Evolutionary conservation across 2,329 filamentous ascomycete genomes (phyloP).

Genomic region (Thelonectria blattea): DNA sequence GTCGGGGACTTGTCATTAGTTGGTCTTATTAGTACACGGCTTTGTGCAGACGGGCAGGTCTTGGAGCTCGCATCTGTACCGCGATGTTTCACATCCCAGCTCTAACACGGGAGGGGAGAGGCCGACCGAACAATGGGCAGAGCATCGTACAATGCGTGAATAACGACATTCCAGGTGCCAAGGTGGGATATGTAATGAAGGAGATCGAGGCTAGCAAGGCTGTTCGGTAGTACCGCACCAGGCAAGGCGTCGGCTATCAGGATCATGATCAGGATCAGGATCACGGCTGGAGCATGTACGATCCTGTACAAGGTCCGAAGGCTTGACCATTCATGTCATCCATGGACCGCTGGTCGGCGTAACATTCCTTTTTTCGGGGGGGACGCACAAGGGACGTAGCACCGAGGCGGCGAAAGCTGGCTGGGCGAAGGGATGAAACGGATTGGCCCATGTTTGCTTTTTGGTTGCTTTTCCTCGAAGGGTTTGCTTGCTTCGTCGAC

Average conservation of each 20-base stretch:
- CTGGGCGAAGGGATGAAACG: background rate
- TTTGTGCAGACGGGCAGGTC: background rate
- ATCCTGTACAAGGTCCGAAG: slow-evolving; percentile 13
- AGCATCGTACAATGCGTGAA: slow-evolving; percentile 9
- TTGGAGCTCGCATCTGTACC: background rate
- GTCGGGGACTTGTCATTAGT: background rate
- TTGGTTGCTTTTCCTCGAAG: background rate
- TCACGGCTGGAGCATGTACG: slow-evolving; percentile 1
- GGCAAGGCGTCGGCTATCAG: slow-evolving; percentile 1
- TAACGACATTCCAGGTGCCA: slow-evolving; percentile 5
- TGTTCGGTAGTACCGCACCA: background rate
- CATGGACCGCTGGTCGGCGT: slow-evolving; percentile 3
- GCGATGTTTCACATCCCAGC: background rate
- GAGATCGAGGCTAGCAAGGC: slow-evolving; percentile 20
- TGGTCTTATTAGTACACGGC: background rate
- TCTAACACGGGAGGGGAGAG: background rate
- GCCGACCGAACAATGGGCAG: background rate
- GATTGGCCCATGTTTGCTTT: background rate
- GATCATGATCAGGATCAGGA: background rate
- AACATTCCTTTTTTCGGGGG: slow-evolving; percentile 10
- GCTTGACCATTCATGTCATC: slow-evolving; percentile 5
- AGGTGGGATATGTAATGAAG: slow-evolving; percentile 7
- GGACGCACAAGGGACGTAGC: background rate
- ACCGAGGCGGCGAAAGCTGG: background rate
- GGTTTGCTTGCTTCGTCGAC: slow-evolving; percentile 1